Percentiles rank a stretch among this genome's conserved stretches.
Conservation (phyloP, 192 early-diverging fungal genomes). For the Podila epigama region DNA sequence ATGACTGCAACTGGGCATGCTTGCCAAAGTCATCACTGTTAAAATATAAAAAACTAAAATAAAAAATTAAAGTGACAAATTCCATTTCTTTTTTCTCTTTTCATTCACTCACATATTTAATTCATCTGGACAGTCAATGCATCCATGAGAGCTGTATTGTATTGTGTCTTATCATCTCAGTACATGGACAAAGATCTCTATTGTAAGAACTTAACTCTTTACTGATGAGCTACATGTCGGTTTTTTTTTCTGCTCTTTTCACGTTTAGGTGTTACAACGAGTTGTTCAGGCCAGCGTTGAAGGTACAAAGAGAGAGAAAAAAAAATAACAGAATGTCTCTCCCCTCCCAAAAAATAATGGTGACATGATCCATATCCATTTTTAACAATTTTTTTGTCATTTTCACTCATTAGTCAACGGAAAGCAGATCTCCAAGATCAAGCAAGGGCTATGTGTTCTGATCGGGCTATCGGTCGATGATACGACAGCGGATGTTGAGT, state of each 20-base stretch:
- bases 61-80: too few species aligned
- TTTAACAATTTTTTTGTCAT: background rate
- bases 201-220: too few species aligned
- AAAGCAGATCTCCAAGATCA: slow-evolving; percentile 79
- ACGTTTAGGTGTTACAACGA: slow-evolving; percentile 46
- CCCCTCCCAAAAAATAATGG: background rate
- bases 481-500: slow-evolving; percentile 79
- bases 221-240: background rate
- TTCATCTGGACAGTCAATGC: too few species aligned
- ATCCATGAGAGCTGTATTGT: too few species aligned
- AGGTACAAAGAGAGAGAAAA: slow-evolving; percentile 3
- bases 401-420: slow-evolving; percentile 65
- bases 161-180: too few species aligned
- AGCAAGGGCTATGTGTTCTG: slow-evolving; percentile 79
- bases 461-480: slow-evolving; percentile 76
- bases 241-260: background rate
- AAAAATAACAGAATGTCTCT: background rate
- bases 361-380: background rate
- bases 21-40: too few species aligned
- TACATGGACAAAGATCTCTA: too few species aligned
- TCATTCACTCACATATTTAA: too few species aligned
- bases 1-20: too few species aligned
- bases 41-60: too few species aligned
- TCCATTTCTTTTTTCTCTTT: too few species aligned
- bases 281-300: slow-evolving; percentile 52